These are phyloP conservation scores for Asterochloris sp. DNA, from an alignment of 139 green algal species.

Conservation along the genomic window DNA sequence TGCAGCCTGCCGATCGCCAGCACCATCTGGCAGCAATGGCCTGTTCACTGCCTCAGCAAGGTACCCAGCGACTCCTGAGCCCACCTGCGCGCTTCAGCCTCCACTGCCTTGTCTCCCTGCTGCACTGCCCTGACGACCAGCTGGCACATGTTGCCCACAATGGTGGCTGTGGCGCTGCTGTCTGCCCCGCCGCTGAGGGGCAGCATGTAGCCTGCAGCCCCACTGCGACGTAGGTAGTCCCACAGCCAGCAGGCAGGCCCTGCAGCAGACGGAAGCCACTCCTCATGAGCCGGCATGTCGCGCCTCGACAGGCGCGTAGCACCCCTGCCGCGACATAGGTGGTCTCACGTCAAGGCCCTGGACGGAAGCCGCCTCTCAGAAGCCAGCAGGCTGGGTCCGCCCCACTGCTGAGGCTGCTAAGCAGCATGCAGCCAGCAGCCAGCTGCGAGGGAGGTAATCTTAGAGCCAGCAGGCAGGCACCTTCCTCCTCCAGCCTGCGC, in stretches of 20 bases:
- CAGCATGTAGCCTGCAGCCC: constrained; percentile 86
- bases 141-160: constrained; percentile 96
- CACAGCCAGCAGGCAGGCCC: constrained; percentile 96
- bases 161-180: constrained; percentile 76
- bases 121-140: constrained; percentile 53
- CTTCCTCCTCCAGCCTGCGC: too few relatives aligned
- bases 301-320: neutral
- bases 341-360: constrained; percentile 98
- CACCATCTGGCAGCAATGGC: too few relatives aligned
- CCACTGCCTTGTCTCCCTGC: constrained; percentile 62
- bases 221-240: constrained; percentile 88
- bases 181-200: constrained; percentile 89
- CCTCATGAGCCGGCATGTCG: too few relatives aligned
- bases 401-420: neutral
- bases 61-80: neutral
- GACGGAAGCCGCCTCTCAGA: neutral
- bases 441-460: constrained; percentile 89
- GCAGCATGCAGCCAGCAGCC: constrained; percentile 73
- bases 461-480: constrained; percentile 95
- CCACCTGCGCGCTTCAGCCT: constrained; percentile 65
- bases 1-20: too few relatives aligned
- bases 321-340: constrained; percentile 45
- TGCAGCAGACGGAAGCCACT: neutral
- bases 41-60: too few relatives aligned
- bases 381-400: neutral